These are phyloP conservation scores for Aspergillus sp. DNA, from an alignment of 2,329 filamentous ascomycete genomes.

Conservation along the genomic window DNA sequence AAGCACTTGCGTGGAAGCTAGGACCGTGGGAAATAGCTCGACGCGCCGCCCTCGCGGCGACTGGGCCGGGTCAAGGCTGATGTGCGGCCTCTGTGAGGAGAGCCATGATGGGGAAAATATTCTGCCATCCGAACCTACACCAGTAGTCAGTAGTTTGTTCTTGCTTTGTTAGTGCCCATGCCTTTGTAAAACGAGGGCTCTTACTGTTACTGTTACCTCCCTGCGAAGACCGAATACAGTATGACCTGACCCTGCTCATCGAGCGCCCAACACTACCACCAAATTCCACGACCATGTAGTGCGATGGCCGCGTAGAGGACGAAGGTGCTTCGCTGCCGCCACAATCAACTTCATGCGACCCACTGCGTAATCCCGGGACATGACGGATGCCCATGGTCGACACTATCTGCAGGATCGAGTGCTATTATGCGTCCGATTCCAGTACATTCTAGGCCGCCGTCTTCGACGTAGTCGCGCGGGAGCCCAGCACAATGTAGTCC, in stretches of 20 bases:
- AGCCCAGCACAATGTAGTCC: not conserved
- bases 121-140: not conserved
- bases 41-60: not conserved
- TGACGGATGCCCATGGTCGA: no score
- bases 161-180: not conserved
- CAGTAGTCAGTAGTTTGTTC: not conserved
- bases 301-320: no score
- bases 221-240: no score
- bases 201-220: no score
- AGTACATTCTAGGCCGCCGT: no score
- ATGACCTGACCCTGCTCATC: no score
- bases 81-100: not conserved
- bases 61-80: not conserved
- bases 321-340: no score
- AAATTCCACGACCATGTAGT: no score
- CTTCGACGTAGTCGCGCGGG: not conserved
- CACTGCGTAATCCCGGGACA: no score
- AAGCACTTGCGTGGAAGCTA: slow-evolving; percentile 7
- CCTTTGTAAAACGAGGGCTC: not conserved
- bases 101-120: not conserved
- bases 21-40: slow-evolving; percentile 7
- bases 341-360: no score
- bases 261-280: no score
- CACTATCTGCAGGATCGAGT: not conserved
- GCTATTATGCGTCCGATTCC: not conserved